These are phyloP conservation scores for Bauhinia variegata DNA, from an alignment of 306 rosid genomes.

Conservation along the genomic window DNA sequence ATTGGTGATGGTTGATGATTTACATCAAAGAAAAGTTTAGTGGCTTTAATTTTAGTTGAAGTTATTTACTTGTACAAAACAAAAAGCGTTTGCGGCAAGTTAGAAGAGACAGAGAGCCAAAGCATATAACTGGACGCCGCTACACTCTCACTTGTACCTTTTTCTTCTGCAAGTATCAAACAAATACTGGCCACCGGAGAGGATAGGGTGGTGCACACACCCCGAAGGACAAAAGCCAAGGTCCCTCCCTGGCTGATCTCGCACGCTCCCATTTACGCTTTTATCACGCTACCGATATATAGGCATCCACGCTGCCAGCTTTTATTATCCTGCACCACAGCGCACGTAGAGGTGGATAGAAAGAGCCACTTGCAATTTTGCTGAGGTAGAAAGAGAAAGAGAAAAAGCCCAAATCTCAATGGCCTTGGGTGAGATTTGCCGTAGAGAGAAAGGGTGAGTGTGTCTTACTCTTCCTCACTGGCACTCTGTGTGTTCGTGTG, in stretches of 20 bases:
- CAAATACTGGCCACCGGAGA: slow-evolving; percentile 15
- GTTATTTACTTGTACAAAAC: too few species aligned
- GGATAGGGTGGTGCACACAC: slow-evolving; percentile 40
- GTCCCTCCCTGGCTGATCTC: slow-evolving; percentile 6
- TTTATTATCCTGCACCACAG: slow-evolving; percentile 1
- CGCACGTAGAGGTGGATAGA: slow-evolving; percentile 5
- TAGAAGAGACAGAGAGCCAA: too few species aligned
- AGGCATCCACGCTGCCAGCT: slow-evolving; percentile 29
- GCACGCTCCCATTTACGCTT: background rate
- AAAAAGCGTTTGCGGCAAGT: too few species aligned
- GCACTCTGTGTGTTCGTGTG: slow-evolving; percentile 28
- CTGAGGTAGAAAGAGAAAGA: background rate
- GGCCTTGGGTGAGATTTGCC: slow-evolving; percentile 29
- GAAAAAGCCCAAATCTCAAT: slow-evolving; percentile 57
- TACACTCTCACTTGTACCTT: slow-evolving; percentile 37
- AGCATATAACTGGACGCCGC: too few species aligned
- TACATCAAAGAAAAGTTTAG: too few species aligned
- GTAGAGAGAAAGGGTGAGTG: slow-evolving; percentile 34
- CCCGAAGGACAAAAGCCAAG: slow-evolving; percentile 10
- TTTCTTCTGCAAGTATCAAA: background rate
- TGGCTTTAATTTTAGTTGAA: too few species aligned
- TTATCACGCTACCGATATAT: background rate
- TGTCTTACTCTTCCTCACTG: slow-evolving; percentile 32
- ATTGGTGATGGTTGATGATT: too few species aligned
- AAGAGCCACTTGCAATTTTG: slow-evolving; percentile 13